A percentile compares a stretch with the other conserved stretches of the same genome.
Conservation (phyloP, 108 stramenopile species). For the Ochromonas danica region DNA sequence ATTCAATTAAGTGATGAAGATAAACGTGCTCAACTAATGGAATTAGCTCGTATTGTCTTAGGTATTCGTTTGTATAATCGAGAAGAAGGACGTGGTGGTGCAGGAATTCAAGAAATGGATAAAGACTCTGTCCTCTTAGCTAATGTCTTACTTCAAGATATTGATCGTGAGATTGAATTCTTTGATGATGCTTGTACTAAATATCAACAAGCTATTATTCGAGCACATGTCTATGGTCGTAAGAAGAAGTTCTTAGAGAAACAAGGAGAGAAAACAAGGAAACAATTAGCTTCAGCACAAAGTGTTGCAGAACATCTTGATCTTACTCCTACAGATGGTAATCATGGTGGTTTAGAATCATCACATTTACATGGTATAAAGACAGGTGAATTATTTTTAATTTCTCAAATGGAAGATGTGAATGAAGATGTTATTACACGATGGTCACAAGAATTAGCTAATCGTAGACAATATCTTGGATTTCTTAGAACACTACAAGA, state of each 20-base stretch:
- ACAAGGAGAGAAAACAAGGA: not conserved
- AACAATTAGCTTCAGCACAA: not conserved
- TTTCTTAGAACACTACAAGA: conserved; percentile 57
- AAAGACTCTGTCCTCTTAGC: conserved; percentile 40
- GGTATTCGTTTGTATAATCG: conserved; percentile 68
- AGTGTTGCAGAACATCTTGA: not conserved
- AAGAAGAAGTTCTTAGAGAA: conserved; percentile 8
- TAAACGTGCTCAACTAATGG: conserved; percentile 55
- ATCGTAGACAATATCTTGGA: conserved; percentile 60
- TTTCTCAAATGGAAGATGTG: conserved; percentile 47
- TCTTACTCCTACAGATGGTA: too few relatives aligned
- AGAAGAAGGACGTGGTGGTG: conserved; percentile 57
- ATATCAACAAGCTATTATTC: conserved; percentile 56
- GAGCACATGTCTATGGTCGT: not conserved
- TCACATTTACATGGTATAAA: not conserved
- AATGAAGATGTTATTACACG: conserved; percentile 41
- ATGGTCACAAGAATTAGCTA: conserved; percentile 64
- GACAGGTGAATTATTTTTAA: conserved; percentile 29
- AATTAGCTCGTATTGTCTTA: conserved; percentile 56
- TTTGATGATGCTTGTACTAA: conserved; percentile 37
- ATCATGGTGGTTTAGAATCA: too few relatives aligned
- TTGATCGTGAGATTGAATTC: conserved; percentile 35
- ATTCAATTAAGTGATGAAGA: conserved; percentile 54
- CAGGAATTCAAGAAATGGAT: conserved; percentile 50
- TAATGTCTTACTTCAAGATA: conserved; percentile 23